phyloP scores from a whole-genome alignment of 331 rosid species.

The Ulmus americana region DNA sequence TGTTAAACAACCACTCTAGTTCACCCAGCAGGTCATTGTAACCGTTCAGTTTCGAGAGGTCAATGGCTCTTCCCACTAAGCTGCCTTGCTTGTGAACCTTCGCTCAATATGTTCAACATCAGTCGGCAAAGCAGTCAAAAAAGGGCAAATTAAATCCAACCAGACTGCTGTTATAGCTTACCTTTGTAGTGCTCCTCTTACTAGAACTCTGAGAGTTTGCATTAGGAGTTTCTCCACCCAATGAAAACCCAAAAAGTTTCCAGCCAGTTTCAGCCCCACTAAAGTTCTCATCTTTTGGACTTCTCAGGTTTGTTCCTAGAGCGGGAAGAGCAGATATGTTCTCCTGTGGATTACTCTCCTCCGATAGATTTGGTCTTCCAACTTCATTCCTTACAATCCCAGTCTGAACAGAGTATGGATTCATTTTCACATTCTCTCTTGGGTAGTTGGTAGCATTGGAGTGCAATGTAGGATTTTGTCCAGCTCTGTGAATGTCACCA shows the following conservation, averaged over 20 bases:
- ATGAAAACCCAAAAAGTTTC: slow-evolving; percentile 76
- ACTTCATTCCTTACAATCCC: slow-evolving; percentile 44
- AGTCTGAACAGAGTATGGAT: slow-evolving; percentile 41
- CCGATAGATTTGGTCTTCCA: slow-evolving; percentile 35
- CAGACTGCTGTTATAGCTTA: slow-evolving; percentile 51
- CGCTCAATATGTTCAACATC: slow-evolving; percentile 44
- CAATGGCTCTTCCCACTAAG: slow-evolving; percentile 96
- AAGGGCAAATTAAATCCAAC: slow-evolving; percentile 36
- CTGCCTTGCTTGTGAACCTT: slow-evolving; percentile 99
- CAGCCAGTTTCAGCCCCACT: slow-evolving; percentile 45
- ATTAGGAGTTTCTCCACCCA: slow-evolving; percentile 50
- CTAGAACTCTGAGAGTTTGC: slow-evolving; percentile 47
- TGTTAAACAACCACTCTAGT: slow-evolving; percentile 82
- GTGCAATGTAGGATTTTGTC: slow-evolving; percentile 41
- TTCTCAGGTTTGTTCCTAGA: slow-evolving; percentile 38
- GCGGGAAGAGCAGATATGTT: slow-evolving; percentile 39
- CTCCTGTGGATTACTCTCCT: slow-evolving; percentile 48
- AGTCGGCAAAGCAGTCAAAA: slow-evolving; percentile 45
- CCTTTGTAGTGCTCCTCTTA: slow-evolving; percentile 94
- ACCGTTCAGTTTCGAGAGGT: slow-evolving; percentile 79
- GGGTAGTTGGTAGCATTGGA: slow-evolving; percentile 41
- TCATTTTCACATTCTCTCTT: slow-evolving; percentile 39
- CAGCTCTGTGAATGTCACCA: slow-evolving; percentile 48
- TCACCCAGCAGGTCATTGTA: slow-evolving; percentile 67
- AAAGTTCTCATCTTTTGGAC: slow-evolving; percentile 45